Conservation (phyloP, 345 rosid genomes). For the Gossypium sturtianum region DNA sequence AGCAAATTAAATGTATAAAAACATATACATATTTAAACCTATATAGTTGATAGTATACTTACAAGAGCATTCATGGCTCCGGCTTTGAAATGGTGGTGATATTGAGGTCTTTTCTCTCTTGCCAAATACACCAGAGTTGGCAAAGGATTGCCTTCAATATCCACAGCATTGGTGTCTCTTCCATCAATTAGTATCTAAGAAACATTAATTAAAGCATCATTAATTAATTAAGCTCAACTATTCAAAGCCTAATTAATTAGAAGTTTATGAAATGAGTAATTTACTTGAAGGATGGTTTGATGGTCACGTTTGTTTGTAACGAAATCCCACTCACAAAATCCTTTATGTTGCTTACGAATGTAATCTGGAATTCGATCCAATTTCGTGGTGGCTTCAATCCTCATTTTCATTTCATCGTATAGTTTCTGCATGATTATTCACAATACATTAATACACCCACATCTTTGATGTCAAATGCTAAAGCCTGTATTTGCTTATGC, state of each 20-base stretch:
- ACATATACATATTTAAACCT: not conserved
- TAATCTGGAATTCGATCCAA: not conserved
- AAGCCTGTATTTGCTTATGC: too few relatives aligned
- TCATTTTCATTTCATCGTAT: not conserved
- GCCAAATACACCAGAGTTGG: slow-evolving; percentile 8
- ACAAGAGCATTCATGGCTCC: slow-evolving; percentile 11
- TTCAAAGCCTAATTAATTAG: not conserved
- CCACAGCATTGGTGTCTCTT: not conserved
- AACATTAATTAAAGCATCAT: not conserved
- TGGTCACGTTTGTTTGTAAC: not conserved
- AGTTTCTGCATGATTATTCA: not conserved
- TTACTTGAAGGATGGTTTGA: slow-evolving; percentile 1
- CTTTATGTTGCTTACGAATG: not conserved
- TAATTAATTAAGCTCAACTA: not conserved
- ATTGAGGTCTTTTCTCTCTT: not conserved
- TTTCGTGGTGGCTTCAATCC: not conserved
- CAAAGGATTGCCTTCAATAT: not conserved
- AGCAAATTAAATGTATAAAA: too few relatives aligned
- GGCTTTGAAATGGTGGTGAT: slow-evolving; percentile 8
- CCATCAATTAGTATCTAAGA: slow-evolving; percentile 6
- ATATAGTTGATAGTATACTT: not conserved
- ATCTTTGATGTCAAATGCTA: too few relatives aligned
- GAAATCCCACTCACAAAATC: not conserved
- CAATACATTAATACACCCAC: too few relatives aligned
- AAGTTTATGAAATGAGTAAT: not conserved